phyloP scores from a whole-genome alignment of 2,329 filamentous ascomycete genomes.

The Mariannaea sp. region DNA sequence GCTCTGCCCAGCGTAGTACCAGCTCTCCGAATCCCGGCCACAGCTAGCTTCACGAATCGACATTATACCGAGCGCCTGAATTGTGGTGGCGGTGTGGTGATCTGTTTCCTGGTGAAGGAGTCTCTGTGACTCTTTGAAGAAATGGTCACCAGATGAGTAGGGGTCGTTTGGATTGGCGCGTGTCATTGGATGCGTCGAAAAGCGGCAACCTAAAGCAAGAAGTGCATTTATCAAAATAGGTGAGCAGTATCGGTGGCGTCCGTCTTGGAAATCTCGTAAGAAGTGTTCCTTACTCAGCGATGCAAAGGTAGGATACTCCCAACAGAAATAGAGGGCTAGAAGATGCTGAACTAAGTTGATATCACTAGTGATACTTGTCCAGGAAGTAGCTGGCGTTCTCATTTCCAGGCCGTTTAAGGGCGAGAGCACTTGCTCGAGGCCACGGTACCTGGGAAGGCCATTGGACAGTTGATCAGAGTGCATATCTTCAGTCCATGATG shows the following conservation, averaged over 20 bases:
- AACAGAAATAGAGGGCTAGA: conserved; percentile 72
- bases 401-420: conserved; percentile 51
- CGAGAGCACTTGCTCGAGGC: conserved; percentile 55
- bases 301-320: conserved; percentile 76
- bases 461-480: conserved; percentile 41
- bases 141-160: conserved; percentile 71
- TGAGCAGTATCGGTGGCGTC: conserved; percentile 68
- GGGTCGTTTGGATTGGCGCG: conserved; percentile 66
- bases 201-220: conserved; percentile 68
- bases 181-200: conserved; percentile 67
- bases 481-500: conserved; percentile 55
- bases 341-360: conserved; percentile 64
- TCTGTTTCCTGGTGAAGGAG: conserved; percentile 63
- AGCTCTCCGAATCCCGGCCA: conserved; percentile 73
- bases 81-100: conserved; percentile 68
- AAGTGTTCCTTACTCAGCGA: conserved; percentile 75
- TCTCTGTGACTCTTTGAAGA: conserved; percentile 71
- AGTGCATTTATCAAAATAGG: conserved; percentile 69
- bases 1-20: conserved; percentile 73
- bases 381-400: conserved; percentile 51
- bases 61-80: conserved; percentile 78
- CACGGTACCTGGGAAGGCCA: conserved; percentile 44
- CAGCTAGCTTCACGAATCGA: conserved; percentile 75
- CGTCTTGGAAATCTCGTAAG: conserved; percentile 65
- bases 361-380: conserved; percentile 67